Percentiles rank a stretch among this genome's conserved stretches.
These are phyloP conservation scores for Apiotrichum montevideense DNA, from an alignment of 1,284 basidiomycete genomes.

Conservation along the genomic window DNA sequence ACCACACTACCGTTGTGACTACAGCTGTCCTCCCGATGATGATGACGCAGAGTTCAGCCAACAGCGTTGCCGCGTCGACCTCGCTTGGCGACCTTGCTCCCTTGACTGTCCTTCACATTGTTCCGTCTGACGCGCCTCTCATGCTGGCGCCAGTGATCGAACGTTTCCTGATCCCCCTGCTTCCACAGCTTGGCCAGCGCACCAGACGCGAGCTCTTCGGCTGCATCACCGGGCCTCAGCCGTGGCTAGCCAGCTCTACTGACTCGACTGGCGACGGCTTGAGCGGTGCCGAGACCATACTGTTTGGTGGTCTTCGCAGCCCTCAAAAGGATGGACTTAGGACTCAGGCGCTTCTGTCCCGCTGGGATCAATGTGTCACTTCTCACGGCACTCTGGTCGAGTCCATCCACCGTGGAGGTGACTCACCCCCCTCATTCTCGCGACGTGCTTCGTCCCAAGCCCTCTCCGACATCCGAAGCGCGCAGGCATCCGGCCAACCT, in stretches of 20 bases:
- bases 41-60: conserved; percentile 9
- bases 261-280: conserved; percentile 7
- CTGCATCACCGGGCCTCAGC: conserved; percentile 18
- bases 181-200: conserved; percentile 11
- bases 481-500: background rate
- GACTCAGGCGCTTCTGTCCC: conserved; percentile 25
- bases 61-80: background rate
- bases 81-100: conserved; percentile 9
- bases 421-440: conserved; percentile 6
- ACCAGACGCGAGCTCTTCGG: conserved; percentile 22
- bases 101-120: conserved; percentile 31
- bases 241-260: conserved; percentile 18
- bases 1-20: conserved; percentile 32
- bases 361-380: conserved; percentile 25
- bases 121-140: conserved; percentile 25
- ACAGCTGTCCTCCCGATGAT: conserved; percentile 29
- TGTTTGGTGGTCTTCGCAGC: conserved; percentile 34
- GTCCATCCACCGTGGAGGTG: background rate
- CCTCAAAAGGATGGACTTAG: conserved; percentile 5
- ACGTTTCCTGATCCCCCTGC: conserved; percentile 30
- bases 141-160: conserved; percentile 33
- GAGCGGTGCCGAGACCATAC: conserved; percentile 25
- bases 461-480: conserved; percentile 8
- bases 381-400: conserved; percentile 18
- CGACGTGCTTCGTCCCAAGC: conserved; percentile 6